Evolutionary conservation across 2,329 filamentous ascomycete species (phyloP).

Genomic region (Mariannaea elegans): DNA sequence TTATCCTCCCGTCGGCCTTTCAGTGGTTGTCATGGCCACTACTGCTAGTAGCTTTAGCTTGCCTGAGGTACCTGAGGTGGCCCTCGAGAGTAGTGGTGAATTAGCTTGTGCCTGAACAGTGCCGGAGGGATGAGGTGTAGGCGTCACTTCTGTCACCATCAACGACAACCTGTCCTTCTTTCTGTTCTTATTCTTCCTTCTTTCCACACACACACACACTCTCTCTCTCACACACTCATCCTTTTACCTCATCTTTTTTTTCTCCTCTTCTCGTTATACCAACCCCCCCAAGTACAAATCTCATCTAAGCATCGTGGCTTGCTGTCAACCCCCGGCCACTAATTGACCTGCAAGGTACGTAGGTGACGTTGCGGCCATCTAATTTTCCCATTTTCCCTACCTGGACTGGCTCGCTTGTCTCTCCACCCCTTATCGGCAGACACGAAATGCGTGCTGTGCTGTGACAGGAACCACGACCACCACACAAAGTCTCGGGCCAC

Average conservation of each 20-base stretch:
- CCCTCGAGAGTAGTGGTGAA: not conserved
- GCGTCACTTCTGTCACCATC: conserved; percentile 21
- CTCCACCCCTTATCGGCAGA: conserved; percentile 36
- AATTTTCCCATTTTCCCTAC: conserved; percentile 13
- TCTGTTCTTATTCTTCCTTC: not conserved
- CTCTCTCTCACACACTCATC: not conserved
- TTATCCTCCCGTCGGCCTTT: not conserved
- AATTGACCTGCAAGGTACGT: conserved; percentile 19
- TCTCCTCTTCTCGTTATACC: not conserved
- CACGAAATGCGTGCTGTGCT: conserved; percentile 15
- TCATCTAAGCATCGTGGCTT: not conserved
- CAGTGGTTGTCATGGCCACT: conserved; percentile 3
- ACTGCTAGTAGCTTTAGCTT: too few relatives aligned
- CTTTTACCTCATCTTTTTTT: not conserved
- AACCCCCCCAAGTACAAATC: not conserved
- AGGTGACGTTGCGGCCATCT: conserved; percentile 9
- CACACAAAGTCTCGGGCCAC: conserved; percentile 38
- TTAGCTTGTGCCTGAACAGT: not conserved
- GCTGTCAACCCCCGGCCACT: not conserved
- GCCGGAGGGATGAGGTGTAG: not conserved
- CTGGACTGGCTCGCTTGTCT: conserved; percentile 37
- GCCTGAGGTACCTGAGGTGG: not conserved
- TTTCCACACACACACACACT: not conserved
- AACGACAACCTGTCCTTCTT: conserved; percentile 13
- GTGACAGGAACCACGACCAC: conserved; percentile 10